Conservation (phyloP, 176 grass and related monocot genomes). For the Aegilops sharonensis region DNA sequence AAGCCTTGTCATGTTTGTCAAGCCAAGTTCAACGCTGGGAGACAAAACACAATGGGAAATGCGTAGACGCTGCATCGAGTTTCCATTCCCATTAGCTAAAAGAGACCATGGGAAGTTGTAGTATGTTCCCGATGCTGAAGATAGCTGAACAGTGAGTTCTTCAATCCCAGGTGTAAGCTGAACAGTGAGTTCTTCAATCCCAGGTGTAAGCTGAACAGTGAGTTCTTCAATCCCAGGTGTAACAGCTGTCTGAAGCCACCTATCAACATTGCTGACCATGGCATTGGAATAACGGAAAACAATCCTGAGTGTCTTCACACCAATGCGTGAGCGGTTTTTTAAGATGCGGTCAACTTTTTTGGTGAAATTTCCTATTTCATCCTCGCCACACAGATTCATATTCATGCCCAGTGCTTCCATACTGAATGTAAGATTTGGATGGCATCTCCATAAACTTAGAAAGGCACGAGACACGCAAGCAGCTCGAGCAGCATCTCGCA, state of each 20-base stretch:
- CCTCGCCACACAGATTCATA: not conserved
- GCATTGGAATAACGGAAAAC: not conserved
- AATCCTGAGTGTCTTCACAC: not conserved
- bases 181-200: no score
- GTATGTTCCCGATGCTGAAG: not conserved
- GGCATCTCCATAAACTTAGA: not conserved
- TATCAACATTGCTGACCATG: not conserved
- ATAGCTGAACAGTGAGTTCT: not conserved
- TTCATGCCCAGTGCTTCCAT: not conserved
- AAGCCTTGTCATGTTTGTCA: not conserved
- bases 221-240: not conserved
- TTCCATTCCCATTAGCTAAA: not conserved
- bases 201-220: no score
- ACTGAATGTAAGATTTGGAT: not conserved
- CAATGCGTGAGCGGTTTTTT: conserved; percentile 3
- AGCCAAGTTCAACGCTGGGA: not conserved
- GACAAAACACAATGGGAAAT: not conserved
- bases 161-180: not conserved
- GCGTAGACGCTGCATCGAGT: not conserved
- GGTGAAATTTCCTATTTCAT: not conserved
- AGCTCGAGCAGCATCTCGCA: not conserved
- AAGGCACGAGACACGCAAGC: not conserved
- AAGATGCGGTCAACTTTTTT: not conserved
- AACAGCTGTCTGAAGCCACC: conserved; percentile 19
- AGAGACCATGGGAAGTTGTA: conserved; percentile 22